These are phyloP conservation scores for Zoysia japonica DNA, from an alignment of 176 grass and related monocot genomes.

Conservation along the genomic window DNA sequence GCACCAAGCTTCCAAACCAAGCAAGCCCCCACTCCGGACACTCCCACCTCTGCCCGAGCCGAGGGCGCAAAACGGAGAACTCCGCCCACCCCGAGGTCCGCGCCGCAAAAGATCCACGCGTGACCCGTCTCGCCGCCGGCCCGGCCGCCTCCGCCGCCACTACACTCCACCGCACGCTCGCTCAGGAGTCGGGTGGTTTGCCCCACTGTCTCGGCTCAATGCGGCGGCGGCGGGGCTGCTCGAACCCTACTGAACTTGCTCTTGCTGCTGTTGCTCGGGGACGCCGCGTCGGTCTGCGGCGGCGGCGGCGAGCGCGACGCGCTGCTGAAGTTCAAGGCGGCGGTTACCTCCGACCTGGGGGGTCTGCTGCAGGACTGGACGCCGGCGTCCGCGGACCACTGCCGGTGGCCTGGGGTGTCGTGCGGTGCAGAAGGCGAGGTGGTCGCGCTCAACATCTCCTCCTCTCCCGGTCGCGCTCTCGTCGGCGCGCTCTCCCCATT, in stretches of 20 bases:
- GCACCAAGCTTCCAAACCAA: constrained; percentile 43
- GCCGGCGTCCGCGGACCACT: constrained; percentile 41
- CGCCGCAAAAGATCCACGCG: constrained; percentile 45
- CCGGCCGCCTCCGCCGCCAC: constrained; percentile 19
- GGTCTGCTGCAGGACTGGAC: constrained; percentile 64
- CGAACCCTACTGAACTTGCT: constrained; percentile 24
- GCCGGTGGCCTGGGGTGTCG: constrained; percentile 69
- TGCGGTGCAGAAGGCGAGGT: constrained; percentile 60
- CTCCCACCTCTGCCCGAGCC: neutral
- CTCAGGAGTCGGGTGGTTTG: neutral
- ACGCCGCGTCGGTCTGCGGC: neutral
- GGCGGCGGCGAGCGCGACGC: constrained; percentile 44
- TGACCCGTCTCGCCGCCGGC: constrained; percentile 29
- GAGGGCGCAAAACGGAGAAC: constrained; percentile 46
- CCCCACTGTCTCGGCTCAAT: constrained; percentile 37
- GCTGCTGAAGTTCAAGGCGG: constrained; percentile 64
- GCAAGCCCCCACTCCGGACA: constrained; percentile 11
- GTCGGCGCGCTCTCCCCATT: constrained; percentile 57
- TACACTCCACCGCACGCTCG: neutral
- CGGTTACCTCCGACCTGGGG: constrained; percentile 52
- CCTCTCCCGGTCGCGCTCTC: constrained; percentile 48
- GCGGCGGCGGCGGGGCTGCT: constrained; percentile 55
- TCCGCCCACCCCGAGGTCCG: constrained; percentile 32
- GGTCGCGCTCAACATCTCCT: constrained; percentile 58
- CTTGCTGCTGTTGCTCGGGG: constrained; percentile 26